Evolutionary conservation across 1,139 yeast genomes (phyloP).

Genomic region (Saccharomycopsis phalli): DNA sequence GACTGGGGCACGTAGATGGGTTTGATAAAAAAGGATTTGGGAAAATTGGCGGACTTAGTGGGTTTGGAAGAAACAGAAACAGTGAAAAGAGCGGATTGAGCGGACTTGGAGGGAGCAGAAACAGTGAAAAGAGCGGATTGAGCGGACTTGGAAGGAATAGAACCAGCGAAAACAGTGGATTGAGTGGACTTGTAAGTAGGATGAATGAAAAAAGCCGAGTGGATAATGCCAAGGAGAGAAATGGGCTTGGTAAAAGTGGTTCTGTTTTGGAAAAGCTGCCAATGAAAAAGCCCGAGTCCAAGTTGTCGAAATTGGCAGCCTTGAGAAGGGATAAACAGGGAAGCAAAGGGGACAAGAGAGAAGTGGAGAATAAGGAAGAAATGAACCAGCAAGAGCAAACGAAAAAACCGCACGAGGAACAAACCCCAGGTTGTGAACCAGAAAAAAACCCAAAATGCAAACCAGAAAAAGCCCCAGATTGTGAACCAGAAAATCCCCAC

Average conservation of each 20-base stretch:
- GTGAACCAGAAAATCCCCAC: too few species aligned
- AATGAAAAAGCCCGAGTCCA: conserved; percentile 11
- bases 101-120: too few species aligned
- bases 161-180: too few species aligned
- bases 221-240: not conserved
- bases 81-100: too few species aligned
- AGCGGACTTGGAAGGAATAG: too few species aligned
- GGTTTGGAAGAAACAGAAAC: too few species aligned
- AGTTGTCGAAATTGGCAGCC: conserved; percentile 19
- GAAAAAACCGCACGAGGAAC: not conserved
- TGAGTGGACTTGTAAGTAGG: not conserved
- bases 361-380: not conserved
- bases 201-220: conserved; percentile 20
- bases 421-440: not conserved
- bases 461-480: too few species aligned
- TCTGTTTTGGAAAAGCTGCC: conserved; percentile 12
- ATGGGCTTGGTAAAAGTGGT: not conserved
- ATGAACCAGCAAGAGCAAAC: not conserved
- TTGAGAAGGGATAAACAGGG: conserved; percentile 6
- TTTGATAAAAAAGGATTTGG: too few species aligned
- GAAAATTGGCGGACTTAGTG: too few species aligned
- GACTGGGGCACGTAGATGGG: too few species aligned
- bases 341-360: not conserved
- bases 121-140: too few species aligned
- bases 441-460: too few species aligned